Percentiles rank a stretch among this genome's conserved stretches.
Evolutionary conservation across 1,284 basidiomycete genomes (phyloP).

Genomic region (Cryptococcus floricola): DNA sequence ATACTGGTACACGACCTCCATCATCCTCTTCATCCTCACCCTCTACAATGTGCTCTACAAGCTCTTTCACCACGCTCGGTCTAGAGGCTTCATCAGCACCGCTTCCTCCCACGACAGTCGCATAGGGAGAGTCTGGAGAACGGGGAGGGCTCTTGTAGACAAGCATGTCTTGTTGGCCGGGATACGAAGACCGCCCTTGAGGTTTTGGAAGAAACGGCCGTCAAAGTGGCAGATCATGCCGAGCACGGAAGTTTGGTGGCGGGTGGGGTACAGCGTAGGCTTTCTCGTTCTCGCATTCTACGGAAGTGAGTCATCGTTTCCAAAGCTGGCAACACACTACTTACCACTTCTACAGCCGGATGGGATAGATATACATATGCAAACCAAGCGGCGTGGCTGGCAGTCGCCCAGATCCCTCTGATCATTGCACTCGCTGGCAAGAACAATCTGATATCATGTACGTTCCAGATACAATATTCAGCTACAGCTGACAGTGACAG

Average conservation of each 20-base stretch:
- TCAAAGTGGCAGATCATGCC: slow-evolving; percentile 6
- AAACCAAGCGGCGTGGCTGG: slow-evolving; percentile 55
- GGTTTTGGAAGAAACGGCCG: slow-evolving; percentile 7
- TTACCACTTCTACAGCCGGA: slow-evolving; percentile 7
- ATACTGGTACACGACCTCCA: slow-evolving; percentile 32
- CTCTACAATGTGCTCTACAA: slow-evolving; percentile 17
- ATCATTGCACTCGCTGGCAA: slow-evolving; percentile 61
- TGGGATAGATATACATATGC: slow-evolving; percentile 24
- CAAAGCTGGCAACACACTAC: too few relatives aligned
- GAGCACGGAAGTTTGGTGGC: slow-evolving; percentile 20
- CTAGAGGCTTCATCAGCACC: not conserved
- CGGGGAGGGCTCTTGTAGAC: slow-evolving; percentile 4
- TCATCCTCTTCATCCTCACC: slow-evolving; percentile 24
- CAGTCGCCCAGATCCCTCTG: slow-evolving; percentile 59
- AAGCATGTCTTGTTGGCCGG: slow-evolving; percentile 17
- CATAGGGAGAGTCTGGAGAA: not conserved
- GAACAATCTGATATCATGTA: slow-evolving; percentile 61
- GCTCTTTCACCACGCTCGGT: slow-evolving; percentile 6
- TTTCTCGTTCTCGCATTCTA: slow-evolving; percentile 24
- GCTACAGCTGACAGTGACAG: slow-evolving; percentile 35
- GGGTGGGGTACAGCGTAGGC: slow-evolving; percentile 16
- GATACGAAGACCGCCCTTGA: slow-evolving; percentile 8
- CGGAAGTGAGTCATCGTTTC: slow-evolving; percentile 20
- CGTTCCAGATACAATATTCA: slow-evolving; percentile 21
- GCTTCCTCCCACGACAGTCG: not conserved